Percentiles rank a stretch among this genome's conserved stretches.
Conservation (phyloP, 441 rosid genomes). For the Brassica balearica region DNA sequence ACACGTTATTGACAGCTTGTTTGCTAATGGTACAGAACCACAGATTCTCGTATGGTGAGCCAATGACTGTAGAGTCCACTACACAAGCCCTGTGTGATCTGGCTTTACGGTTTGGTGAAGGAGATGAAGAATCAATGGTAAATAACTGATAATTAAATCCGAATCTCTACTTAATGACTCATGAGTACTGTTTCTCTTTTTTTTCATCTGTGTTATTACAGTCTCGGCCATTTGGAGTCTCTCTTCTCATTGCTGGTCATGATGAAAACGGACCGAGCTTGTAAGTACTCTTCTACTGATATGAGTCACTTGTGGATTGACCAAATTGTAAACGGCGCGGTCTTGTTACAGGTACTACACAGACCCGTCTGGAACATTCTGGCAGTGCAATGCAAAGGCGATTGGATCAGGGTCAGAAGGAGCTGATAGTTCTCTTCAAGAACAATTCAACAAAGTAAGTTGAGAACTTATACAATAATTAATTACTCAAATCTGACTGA, state of each 20-base stretch:
- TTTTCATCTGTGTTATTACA: slow-evolving; percentile 44
- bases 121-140: slow-evolving; percentile 99
- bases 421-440: slow-evolving; percentile 96
- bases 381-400: slow-evolving; percentile 99
- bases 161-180: no score
- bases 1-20: slow-evolving; percentile 25
- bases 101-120: slow-evolving; percentile 96
- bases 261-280: slow-evolving; percentile 98
- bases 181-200: slow-evolving; percentile 12
- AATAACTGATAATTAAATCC: slow-evolving; percentile 7
- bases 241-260: slow-evolving; percentile 98
- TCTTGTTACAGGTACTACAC: slow-evolving; percentile 76
- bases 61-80: slow-evolving; percentile 96
- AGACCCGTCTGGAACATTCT: slow-evolving; percentile 98
- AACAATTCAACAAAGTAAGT: slow-evolving; percentile 90
- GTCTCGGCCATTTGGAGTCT: slow-evolving; percentile 99
- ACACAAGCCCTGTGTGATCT: slow-evolving; percentile 97
- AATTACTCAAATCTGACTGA: neutral
- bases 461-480: neutral
- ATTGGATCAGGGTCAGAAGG: slow-evolving; percentile 99
- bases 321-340: neutral
- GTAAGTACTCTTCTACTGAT: slow-evolving; percentile 55
- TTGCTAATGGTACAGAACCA: slow-evolving; percentile 64
- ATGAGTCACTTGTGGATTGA: neutral
- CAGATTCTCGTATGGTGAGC: slow-evolving; percentile 96